Conservation (phyloP, 176 grass and related monocot species). For the Triticum turgidum region DNA sequence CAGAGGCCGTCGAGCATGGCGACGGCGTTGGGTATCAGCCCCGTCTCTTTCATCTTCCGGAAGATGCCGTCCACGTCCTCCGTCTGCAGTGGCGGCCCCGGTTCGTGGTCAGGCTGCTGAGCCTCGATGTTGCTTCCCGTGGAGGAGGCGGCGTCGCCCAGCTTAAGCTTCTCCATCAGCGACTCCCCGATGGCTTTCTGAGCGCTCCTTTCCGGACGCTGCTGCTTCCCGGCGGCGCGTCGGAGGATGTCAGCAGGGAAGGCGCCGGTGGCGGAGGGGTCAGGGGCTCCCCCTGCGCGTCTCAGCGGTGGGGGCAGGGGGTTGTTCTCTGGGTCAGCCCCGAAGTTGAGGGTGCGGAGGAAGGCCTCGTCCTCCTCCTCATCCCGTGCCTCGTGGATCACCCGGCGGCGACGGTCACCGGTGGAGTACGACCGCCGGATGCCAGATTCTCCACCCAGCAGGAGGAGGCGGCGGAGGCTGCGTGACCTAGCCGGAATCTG, state of each 20-base stretch:
- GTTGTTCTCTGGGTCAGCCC: conserved; percentile 41
- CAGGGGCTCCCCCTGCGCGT: not conserved
- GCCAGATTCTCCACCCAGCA: not conserved
- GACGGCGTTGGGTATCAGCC: conserved; percentile 84
- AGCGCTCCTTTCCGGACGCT: conserved; percentile 1
- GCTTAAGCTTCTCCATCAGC: conserved; percentile 67
- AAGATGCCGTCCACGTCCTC: conserved; percentile 78
- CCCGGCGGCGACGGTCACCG: conserved; percentile 34
- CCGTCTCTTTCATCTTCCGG: conserved; percentile 88
- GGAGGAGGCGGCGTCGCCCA: conserved; percentile 24
- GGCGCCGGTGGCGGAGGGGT: not conserved
- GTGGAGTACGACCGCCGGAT: conserved; percentile 30
- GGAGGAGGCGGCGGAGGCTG: conserved; percentile 23
- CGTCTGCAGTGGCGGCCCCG: not conserved
- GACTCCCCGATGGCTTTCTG: conserved; percentile 52
- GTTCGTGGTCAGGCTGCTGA: not conserved
- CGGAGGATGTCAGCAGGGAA: conserved; percentile 39
- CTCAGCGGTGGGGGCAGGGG: conserved; percentile 18
- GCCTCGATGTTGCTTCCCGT: not conserved
- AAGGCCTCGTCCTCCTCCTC: conserved; percentile 65
- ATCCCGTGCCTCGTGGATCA: conserved; percentile 46
- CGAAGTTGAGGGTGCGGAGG: conserved; percentile 66
- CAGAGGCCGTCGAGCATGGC: conserved; percentile 91
- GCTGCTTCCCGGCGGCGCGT: conserved; percentile 1
- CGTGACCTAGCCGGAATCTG: conserved; percentile 37